Base-by-base conservation (phyloP, 495 filamentous ascomycete species). In the Penicillium atrosanguineum region DNA sequence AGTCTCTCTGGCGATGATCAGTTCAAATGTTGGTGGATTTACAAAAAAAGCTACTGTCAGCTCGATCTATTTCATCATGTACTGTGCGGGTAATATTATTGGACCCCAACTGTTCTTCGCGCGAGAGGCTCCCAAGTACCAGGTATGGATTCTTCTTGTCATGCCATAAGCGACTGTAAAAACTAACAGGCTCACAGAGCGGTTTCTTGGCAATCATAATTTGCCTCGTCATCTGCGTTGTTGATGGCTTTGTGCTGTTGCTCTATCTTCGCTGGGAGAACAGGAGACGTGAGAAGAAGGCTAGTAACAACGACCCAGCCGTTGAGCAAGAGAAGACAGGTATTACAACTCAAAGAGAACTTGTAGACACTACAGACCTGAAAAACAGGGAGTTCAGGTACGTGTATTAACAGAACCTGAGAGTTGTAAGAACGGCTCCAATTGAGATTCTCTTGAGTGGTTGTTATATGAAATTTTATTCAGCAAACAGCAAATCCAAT, bases 1-100 rank as follows among this genome's bases (percentile, higher is more conserved):
- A 0, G 74, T 80, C 1, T 63, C 81, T 0, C 61, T 85, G 18
- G 76, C 73, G 31, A 60, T 85, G 15, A 79, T 85, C 44, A 76
- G 70, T 0, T 81, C 77, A 7, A 87, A 87, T 52, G 77, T 88
- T 0, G 82, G 81, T 3, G 83, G 63, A 1, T 67, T 63, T 29
- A 59, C 68, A 2, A 70, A 70, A 42, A 68, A 67, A 20, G 60
- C 59, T 36, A 57, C 64, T 0, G 57, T 60, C 0, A 59, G 57
- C 12, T 61, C 63, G 3, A 34, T 67, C 15, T 15, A 68, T 16
- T 69, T 71, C 40, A 63, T 64, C 15, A 76, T 73, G 3, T 84
- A 82, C 54, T 83, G 78, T 48, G 65, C 81, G n/a, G 79, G 79
- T 1, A 83, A 82, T 57, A 71, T 75, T 37, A 62, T 70, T 36